These are phyloP conservation scores for Durotheca rogersii DNA, from an alignment of 495 filamentous ascomycete genomes.

Conservation along the genomic window DNA sequence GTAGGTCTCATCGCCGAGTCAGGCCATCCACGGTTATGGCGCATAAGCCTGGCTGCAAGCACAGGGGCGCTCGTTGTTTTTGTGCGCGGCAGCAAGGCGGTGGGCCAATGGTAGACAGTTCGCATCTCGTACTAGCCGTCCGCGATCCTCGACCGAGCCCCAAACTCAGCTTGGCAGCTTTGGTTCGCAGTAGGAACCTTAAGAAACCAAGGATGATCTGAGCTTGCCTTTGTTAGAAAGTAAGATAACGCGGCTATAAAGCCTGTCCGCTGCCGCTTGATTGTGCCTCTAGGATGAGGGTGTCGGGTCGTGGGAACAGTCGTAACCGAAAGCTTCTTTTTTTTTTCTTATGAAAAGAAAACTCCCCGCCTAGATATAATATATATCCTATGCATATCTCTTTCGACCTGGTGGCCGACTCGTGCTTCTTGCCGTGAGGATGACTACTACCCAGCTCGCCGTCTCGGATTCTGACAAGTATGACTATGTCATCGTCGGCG, in stretches of 20 bases:
- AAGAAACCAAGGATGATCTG: too few relatives aligned
- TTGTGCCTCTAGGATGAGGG: too few relatives aligned
- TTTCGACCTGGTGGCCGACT: conserved; percentile 4
- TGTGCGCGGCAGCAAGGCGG: too few relatives aligned
- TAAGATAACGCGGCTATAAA: too few relatives aligned
- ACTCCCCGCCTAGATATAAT: too few relatives aligned
- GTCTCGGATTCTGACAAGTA: conserved; percentile 63
- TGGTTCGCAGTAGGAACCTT: neutral
- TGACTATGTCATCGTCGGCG: conserved; percentile 83
- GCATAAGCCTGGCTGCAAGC: conserved; percentile 12
- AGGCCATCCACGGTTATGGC: conserved; percentile 25
- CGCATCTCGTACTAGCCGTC: conserved; percentile 7
- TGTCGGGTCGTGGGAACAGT: too few relatives aligned
- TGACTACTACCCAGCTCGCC: conserved; percentile 64
- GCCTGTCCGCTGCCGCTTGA: too few relatives aligned
- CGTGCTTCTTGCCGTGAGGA: conserved; percentile 23
- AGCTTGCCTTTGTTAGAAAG: too few relatives aligned
- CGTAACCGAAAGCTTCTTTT: too few relatives aligned
- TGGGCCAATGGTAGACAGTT: conserved; percentile 14
- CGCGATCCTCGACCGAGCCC: conserved; percentile 17
- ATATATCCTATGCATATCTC: neutral
- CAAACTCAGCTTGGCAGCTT: conserved; percentile 25
- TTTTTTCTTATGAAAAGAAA: too few relatives aligned
- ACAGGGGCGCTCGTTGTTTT: conserved; percentile 5
- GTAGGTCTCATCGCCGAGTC: conserved; percentile 15